Evolutionary conservation across 106 monocot genomes (phyloP), one percentile per base, ranked within the genome.

Genomic region (Iris macrosiphon): DNA sequence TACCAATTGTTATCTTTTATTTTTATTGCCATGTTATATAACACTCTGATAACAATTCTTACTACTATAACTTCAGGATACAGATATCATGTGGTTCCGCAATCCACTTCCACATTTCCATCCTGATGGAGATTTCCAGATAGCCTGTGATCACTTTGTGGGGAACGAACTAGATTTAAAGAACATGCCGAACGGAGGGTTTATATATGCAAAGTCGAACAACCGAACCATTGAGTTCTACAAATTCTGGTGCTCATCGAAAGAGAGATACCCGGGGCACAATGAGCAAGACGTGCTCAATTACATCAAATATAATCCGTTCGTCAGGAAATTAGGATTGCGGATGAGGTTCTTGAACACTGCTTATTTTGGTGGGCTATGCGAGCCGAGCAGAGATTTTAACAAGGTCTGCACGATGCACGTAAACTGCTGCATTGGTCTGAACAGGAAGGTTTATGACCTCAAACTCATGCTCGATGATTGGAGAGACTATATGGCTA

Each of bases 241-340:
- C 49, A 59, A 59, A 41, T 68, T 49, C 24, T 68, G 59, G 59
- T 68, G 50, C 22, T 40, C 49, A 30, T 58, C 68, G 7, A 20
- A 49, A 51, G 59, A 30, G 29, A 68, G 31, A 2, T 12, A 68
- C 14, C 58, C 59, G 0, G 59, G 59, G 19, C 37, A 8, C 23
- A 58, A 68, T 40, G 59, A 68, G 18, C 59, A 68, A 57, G 68
- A 68, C n/a, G 68, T 68, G 34, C 68, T 68, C n/a, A 68, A 68
- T 30, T 27, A 59, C 4, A 68, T 68, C 40, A 68, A 68, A 59
- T 37, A 40, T 28, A 59, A 68, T 19, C 48, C 68, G 13, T 68
- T 59, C 35, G 50, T 68, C 3, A 25, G 20, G 18, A 1, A 68
- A 29, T 29, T 59, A 24, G 57, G 68, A 21, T 29, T 68, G 35